phyloP scores from a whole-genome alignment of 345 rosid species.

The Eucalyptus pauciflora region DNA sequence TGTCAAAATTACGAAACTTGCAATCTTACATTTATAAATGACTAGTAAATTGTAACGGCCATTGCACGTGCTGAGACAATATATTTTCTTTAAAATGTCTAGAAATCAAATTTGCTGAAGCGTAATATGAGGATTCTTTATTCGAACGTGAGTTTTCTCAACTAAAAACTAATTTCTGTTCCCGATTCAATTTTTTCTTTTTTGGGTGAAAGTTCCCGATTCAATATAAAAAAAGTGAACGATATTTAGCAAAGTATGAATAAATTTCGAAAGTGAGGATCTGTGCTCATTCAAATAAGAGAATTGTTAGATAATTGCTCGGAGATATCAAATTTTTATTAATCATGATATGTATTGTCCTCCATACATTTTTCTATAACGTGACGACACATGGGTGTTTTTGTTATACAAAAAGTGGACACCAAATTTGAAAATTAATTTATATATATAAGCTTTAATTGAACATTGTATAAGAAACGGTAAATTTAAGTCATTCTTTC shows the following conservation, averaged over 20 bases:
- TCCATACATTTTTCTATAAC: not conserved
- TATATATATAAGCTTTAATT: not conserved
- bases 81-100: not conserved
- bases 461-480: not conserved
- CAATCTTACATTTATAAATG: not conserved
- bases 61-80: not conserved
- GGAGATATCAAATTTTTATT: not conserved
- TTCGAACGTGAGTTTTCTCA: not conserved
- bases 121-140: not conserved
- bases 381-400: not conserved
- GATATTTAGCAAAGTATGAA: not conserved
- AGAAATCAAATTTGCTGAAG: not conserved
- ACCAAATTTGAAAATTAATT: not conserved
- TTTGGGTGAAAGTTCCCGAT: not conserved
- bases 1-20: not conserved
- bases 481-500: not conserved
- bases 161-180: not conserved
- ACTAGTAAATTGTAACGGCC: not conserved
- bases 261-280: not conserved
- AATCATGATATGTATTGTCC: not conserved
- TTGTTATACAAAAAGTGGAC: not conserved
- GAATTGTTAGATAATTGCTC: not conserved
- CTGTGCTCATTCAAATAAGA: not conserved
- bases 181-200: not conserved
- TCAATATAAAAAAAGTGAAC: not conserved